These are phyloP conservation scores for Rhododendron kiyosumense DNA, from an alignment of 148 eudicot genomes.

Conservation along the genomic window DNA sequence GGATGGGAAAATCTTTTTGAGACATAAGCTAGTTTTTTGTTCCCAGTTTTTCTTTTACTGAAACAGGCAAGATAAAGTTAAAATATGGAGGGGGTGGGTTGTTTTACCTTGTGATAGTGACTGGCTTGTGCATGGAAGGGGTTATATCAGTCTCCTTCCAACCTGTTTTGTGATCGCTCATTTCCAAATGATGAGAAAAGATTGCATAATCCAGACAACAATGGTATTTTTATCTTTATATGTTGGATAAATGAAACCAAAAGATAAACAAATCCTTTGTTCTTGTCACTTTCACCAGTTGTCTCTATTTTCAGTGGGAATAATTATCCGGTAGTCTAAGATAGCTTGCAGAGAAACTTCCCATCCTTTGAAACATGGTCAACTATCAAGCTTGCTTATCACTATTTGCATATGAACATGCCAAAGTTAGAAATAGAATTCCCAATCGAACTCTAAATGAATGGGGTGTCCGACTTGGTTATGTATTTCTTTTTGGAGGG, in stretches of 20 bases:
- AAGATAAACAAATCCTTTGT: not conserved
- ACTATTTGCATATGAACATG: not conserved
- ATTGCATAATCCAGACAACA: not conserved
- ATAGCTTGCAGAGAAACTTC: not conserved
- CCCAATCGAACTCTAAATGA: not conserved
- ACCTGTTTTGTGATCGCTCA: not conserved
- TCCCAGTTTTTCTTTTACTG: not conserved
- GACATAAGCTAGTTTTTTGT: not conserved
- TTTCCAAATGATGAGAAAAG: not conserved
- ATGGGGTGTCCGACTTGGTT: not conserved
- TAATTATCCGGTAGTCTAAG: not conserved
- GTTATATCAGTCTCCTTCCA: not conserved
- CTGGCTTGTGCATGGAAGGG: not conserved
- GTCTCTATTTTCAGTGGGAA: not conserved
- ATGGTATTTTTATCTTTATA: not conserved
- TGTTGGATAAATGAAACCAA: not conserved
- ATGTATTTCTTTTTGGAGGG: not conserved
- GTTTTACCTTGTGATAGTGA: not conserved
- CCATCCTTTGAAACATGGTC: not conserved
- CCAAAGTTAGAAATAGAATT: not conserved
- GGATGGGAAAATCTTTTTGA: not conserved
- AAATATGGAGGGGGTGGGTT: not conserved
- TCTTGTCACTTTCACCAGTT: not conserved
- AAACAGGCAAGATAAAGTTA: not conserved
- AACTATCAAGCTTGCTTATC: not conserved